Conservation (phyloP, 2,329 filamentous ascomycete species). For the Sporothrix euskadiensis region DNA sequence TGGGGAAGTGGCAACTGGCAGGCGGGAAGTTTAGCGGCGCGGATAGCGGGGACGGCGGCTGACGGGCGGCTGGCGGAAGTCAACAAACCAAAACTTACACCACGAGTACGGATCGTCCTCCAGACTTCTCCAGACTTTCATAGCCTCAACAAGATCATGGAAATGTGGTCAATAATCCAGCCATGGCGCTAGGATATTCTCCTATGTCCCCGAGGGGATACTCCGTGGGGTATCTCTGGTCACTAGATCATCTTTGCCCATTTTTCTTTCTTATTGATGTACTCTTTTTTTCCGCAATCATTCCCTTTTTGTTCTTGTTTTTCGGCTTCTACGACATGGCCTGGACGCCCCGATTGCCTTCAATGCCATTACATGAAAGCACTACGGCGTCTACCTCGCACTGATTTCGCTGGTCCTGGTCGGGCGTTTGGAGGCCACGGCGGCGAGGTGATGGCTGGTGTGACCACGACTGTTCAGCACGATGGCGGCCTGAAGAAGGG, state of each 20-base stretch:
- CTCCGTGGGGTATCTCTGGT: not conserved
- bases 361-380: not conserved
- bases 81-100: not conserved
- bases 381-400: not conserved
- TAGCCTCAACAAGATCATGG: not conserved
- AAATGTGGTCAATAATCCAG: not conserved
- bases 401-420: not conserved
- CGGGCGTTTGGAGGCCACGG: not conserved
- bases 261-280: not conserved
- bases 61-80: not conserved
- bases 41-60: conserved; percentile 1
- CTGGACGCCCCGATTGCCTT: not conserved
- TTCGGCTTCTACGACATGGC: not conserved
- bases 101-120: not conserved
- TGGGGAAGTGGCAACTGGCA: not conserved
- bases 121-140: not conserved
- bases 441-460: not conserved
- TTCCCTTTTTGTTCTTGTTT: not conserved
- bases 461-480: not conserved
- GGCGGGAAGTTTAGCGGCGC: not conserved
- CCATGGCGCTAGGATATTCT: not conserved
- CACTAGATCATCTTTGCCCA: not conserved
- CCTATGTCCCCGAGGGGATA: not conserved
- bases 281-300: not conserved
- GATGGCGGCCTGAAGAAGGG: not conserved